Conservation (phyloP, 345 rosid species). For the Ricinus communis region DNA sequence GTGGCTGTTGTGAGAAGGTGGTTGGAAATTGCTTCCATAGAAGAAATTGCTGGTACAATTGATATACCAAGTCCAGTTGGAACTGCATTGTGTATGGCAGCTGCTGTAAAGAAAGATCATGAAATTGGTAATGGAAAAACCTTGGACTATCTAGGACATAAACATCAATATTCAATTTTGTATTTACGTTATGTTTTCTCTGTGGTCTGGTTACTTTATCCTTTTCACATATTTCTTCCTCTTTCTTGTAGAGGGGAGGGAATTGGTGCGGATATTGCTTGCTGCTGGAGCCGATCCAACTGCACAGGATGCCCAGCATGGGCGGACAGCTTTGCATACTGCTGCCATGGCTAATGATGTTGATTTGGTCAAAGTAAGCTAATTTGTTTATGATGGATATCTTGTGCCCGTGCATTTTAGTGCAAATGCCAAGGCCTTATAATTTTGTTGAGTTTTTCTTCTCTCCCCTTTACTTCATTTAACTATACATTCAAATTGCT, state of each 20-base stretch:
- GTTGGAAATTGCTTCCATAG: slow-evolving; percentile 73
- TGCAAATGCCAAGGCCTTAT: not conserved
- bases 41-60: slow-evolving; percentile 72
- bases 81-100: slow-evolving; percentile 92
- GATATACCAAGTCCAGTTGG: slow-evolving; percentile 78
- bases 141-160: not conserved
- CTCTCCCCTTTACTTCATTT: not conserved
- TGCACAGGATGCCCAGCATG: slow-evolving; percentile 81
- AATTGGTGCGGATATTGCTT: slow-evolving; percentile 76
- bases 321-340: slow-evolving; percentile 87
- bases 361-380: slow-evolving; percentile 79
- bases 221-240: not conserved
- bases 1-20: slow-evolving; percentile 90
- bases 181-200: not conserved
- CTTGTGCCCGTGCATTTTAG: not conserved
- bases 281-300: slow-evolving; percentile 93
- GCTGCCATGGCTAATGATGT: slow-evolving; percentile 93
- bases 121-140: slow-evolving; percentile 67
- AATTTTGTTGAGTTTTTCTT: not conserved
- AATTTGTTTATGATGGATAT: not conserved
- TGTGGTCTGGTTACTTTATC: not conserved
- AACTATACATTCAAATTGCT: slow-evolving; percentile 4
- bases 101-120: slow-evolving; percentile 85
- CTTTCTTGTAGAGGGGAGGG: slow-evolving; percentile 78
- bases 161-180: not conserved